Conservation (phyloP, 768 basidiomycete species). For the Russula sp. region DNA sequence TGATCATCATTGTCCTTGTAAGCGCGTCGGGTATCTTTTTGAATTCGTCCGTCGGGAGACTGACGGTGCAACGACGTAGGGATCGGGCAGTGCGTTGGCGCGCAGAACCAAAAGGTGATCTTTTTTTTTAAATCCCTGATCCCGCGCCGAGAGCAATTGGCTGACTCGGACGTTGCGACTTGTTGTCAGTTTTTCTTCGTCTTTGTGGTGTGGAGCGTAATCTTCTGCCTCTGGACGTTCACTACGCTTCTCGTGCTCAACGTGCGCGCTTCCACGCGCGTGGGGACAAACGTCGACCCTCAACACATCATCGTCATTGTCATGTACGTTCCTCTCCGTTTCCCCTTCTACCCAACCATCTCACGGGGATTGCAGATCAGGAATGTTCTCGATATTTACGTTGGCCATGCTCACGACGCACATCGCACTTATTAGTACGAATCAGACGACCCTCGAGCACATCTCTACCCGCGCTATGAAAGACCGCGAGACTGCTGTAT, state of each 20-base stretch:
- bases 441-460: constrained; percentile 80
- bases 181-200: constrained; percentile 69
- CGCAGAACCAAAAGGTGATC: constrained; percentile 79
- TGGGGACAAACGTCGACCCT: constrained; percentile 42
- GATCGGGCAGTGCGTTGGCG: constrained; percentile 94
- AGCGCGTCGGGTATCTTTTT: constrained; percentile 26
- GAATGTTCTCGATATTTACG: constrained; percentile 69
- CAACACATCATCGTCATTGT: constrained; percentile 69
- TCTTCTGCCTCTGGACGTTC: constrained; percentile 61
- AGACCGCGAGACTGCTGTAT: constrained; percentile 51
- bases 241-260: constrained; percentile 52
- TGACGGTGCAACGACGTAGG: constrained; percentile 38
- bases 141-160: neutral
- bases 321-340: constrained; percentile 45
- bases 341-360: neutral
- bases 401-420: constrained; percentile 52
- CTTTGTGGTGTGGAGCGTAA: constrained; percentile 58
- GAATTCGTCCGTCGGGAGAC: neutral
- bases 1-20: constrained; percentile 89
- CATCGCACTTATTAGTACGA: constrained; percentile 49
- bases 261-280: constrained; percentile 31
- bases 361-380: constrained; percentile 41
- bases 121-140: neutral
- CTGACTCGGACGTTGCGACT: neutral
- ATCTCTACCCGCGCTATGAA: constrained; percentile 51